Base-by-base conservation (phyloP, 2,329 filamentous ascomycete genomes). In the Fusarium sterilihyphosum region DNA sequence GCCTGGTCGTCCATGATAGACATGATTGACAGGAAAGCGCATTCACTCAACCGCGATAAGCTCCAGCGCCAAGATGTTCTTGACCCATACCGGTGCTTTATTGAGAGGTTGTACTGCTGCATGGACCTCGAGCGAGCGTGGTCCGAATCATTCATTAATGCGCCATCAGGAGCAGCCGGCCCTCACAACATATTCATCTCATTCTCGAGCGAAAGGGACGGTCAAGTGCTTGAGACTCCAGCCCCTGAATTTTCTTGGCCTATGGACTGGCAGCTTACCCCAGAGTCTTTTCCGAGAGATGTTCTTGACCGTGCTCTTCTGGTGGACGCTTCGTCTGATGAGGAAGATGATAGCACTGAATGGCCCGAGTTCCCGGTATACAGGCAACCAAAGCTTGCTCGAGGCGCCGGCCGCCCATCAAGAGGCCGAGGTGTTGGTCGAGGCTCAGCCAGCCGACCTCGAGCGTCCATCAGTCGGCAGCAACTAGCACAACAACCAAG, bases 91-190 rank as follows among this genome's bases (percentile, higher is more conserved):
- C 61, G 72, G 26, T 66, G 61, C 10, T 81, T 83, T 37, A 41
- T 73, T 31, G 65, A 73, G 44, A 77, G 69, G n/a, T 22, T 87
- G 44, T 81, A 83, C 37, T 82, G 82, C 14, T 87, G 86, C 57
- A 80, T 83, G 38, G 80, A 81, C 24, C 86, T 88, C 83, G 88
- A 90, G 73, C 78, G 84, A 58, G 85, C 85, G 31, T 79, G 79
- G 76, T 63, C 66, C 4, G 66, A 78, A 18, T 74, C 67, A 7
- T 82, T 82, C 50, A 64, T 76, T 20, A 72, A 70, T 14, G 73
- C 76, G 14, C 65, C 61, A 7, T 65, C 65, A 5, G 70, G 70
- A 11, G 77, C 70, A 43, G 80, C 81, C 9, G 80, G 80, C 2
- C 81, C 80, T 62, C 73, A 80, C 64, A 82, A 82, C 61, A 77